Evolutionary conservation across 495 filamentous ascomycete species (phyloP), one percentile per base, ranked within the genome.

Genomic region (Aspergillus coremiiformis): DNA sequence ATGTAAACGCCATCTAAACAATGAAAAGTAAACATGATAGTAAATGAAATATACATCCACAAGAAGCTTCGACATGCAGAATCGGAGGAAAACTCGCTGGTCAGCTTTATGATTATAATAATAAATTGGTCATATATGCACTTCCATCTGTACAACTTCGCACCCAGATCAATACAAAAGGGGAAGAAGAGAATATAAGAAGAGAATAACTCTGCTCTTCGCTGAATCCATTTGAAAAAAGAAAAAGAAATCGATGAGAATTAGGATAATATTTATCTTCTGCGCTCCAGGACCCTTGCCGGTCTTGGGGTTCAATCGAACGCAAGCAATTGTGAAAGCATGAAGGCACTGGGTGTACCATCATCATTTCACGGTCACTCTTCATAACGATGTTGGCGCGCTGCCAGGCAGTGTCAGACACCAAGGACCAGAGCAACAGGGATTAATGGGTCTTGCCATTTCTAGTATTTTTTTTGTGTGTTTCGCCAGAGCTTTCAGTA

Each of bases 151-250:
- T 61, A 56, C 47, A 62, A 62, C 59, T 60, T 54, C 62, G 42
- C 49, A 51, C 51, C 39, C 29, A 42, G 29, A 1, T 22, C 32
- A 49, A 49, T 29, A 51, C 21, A 46, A 42, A 47, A 51, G 44
- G n/a, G 39, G 42, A 39, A 33, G 27, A 53, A 44, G 44, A 57
- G 14, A 24, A 43, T 23, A 14, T 46, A 27, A 42, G 12, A 20
- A 44, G 27, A 47, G 11, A 15, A 46, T 20, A 52, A 53, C 2
- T 35, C 12, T n/a, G 12, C 32, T 54, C 54, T 52, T 52, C 57
- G 62, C 57, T 66, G 58, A 52, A 55, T 35, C 52, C 53, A 52
- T 55, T n/a, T n/a, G n/a, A n/a, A n/a, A n/a, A 62, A 60, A 60
- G 68, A 66, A 63, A 60, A 63, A 66, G 52, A 58, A 59, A 35